Percentiles rank a stretch among this genome's conserved stretches.
These are phyloP conservation scores for Nicotiana sylvestris DNA, from an alignment of 257 asterid species.

Conservation along the genomic window DNA sequence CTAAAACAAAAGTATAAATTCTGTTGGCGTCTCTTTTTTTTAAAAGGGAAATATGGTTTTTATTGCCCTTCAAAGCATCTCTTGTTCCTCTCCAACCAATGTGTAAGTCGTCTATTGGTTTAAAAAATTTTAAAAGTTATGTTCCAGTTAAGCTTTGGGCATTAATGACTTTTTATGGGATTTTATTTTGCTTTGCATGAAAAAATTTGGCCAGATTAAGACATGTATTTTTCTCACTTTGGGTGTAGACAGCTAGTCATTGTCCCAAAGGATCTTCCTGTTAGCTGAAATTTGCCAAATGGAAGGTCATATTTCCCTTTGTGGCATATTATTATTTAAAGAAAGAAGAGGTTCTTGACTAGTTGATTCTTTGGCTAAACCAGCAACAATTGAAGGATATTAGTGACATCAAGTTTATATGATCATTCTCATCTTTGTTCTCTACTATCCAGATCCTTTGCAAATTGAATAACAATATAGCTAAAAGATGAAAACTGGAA, in stretches of 20 bases:
- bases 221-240: background rate
- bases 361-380: background rate
- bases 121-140: background rate
- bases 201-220: background rate
- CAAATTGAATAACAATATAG: background rate
- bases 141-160: background rate
- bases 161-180: background rate
- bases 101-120: background rate
- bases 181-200: background rate
- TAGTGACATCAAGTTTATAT: background rate
- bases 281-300: background rate
- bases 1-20: background rate
- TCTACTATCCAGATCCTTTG: background rate
- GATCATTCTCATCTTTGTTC: background rate
- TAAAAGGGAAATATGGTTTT: background rate
- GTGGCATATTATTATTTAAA: background rate
- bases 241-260: background rate
- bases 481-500: background rate
- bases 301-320: background rate
- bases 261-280: background rate
- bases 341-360: background rate
- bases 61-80: background rate
- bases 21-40: background rate
- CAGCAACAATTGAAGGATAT: conserved; percentile 1
- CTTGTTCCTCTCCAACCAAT: background rate